Base-by-base conservation (phyloP, 331 rosid genomes). In the Phaseolus coccineus region DNA sequence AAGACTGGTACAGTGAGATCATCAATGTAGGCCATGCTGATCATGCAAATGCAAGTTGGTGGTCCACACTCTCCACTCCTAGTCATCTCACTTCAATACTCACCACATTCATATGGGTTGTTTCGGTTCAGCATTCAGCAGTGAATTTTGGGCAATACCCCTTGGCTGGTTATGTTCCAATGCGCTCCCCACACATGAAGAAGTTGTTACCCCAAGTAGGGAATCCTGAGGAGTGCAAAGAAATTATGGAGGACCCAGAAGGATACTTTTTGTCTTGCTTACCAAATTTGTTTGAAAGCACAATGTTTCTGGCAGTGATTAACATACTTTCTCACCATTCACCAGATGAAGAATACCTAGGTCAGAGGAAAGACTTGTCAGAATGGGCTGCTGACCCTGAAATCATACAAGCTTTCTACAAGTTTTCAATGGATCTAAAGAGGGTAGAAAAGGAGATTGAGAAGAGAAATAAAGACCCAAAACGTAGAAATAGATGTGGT, bases 61-160 rank as follows among this genome's bases (percentile, higher is more conserved):
- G 98, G 98, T 93, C 97, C 3, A 76, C 70, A 70, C 71, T 94
- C 37, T 80, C 81, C 47, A 82, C 85, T 46, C 74, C 87, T 3
- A 85, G 64, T 5, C 88, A 90, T 66, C 91, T 94, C n/a, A 77
- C 74, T 27, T 84, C 87, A 9, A 68, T 91, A 28, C 94, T 94
- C 80, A 91, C 92, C 48, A 91, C 97, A 22, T 69, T 94, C 39
- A 87, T 94, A 22, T 94, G 98, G 98, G 72, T 90, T 53, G 87
- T 83, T 4, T 89, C 98, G 9, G 96, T 87, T 8, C 97, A 91
- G 33, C 97, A 94, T 78, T 88, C 97, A 2, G 97, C 97, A 6
- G 87, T 94, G 8, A 94, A 94, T 73, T 94, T 94, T 74, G 97
- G 91, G 39, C 98, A 94, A 77, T 94, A 94, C 82, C 94, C 97